These are phyloP conservation scores for Neonectria sp. DNA, from an alignment of 2,329 filamentous ascomycete genomes.

Conservation along the genomic window DNA sequence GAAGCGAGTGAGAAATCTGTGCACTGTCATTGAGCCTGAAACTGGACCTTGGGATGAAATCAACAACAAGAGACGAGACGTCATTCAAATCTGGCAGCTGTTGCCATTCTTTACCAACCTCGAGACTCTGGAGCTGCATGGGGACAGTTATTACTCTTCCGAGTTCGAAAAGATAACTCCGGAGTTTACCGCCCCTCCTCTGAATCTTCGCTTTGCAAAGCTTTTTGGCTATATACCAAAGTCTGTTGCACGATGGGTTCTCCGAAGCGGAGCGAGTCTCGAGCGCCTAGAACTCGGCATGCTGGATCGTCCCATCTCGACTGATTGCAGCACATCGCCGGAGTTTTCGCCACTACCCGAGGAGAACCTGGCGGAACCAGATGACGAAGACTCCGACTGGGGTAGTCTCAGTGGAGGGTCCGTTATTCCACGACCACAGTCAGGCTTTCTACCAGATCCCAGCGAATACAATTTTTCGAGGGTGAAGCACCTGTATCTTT, in stretches of 20 bases:
- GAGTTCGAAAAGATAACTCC: neutral
- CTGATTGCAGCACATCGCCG: accelerated
- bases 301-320: conserved; percentile 28
- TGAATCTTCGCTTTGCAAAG: conserved; percentile 28
- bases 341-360: neutral
- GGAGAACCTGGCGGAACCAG: neutral
- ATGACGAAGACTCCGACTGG: neutral
- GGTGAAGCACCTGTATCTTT: conserved; percentile 7
- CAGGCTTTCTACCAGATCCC: neutral
- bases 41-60: neutral
- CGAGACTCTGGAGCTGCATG: conserved; percentile 30
- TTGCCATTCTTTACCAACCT: conserved; percentile 33
- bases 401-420: neutral
- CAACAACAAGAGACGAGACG: neutral
- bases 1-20: conserved; percentile 12
- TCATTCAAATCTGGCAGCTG: conserved; percentile 29
- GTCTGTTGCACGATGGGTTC: conserved; percentile 26
- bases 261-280: conserved; percentile 2
- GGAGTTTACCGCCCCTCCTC: neutral
- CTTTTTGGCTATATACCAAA: conserved; percentile 29
- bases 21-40: neutral
- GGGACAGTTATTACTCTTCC: neutral
- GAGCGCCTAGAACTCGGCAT: conserved; percentile 37
- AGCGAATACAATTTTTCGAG: neutral
- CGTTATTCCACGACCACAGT: conserved; percentile 12